Evolutionary conservation across 768 basidiomycete species (phyloP), one percentile per base, ranked within the genome.

Genomic region (Termitomyces sp.): DNA sequence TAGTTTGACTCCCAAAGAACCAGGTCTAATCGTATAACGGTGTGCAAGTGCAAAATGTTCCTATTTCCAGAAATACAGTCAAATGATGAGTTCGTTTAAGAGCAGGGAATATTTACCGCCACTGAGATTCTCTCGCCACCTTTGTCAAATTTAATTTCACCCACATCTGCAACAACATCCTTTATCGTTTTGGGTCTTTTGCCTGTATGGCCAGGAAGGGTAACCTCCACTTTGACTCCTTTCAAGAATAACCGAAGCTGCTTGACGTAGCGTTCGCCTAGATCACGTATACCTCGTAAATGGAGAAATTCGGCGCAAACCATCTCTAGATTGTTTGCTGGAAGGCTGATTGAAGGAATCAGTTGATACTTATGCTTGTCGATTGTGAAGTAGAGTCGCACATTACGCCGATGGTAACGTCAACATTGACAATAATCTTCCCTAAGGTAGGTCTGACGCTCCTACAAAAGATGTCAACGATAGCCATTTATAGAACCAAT

Each of bases 381-480:
- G 44, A 55, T 23, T 23, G 12, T 2, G 25, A 38, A 31, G 25
- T n/a, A 25, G 25, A 36, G 9, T 56, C 65, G 52, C 65, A 78
- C 76, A 79, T 54, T 1, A 75, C 66, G 6, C 76, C 72, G 3
- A 73, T 68, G 0, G 76, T 73, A 0, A 70, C 68, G 49, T 79
- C 78, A 0, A 78, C 68, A 51, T 79, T 79, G 15, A 79, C 65
- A 5, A 74, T 50, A 0, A 79, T 61, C 13, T 65, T 52, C 10
- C 66, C 68, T 2, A 67, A 59, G 0, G 75, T 64, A 0, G 76
- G 73, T 29, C 77, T 67, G 35, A 79, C 78, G 23, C 75, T 77
- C 69, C 74, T 78, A 38, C n/a, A 35, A 59, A 45, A 46, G 27
- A 42, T 45, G 1, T 27, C 10, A 35, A 27, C 39, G 16, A 22